Percentiles rank a stretch among this genome's conserved stretches.
Evolutionary conservation across 192 early-diverging fungal species (phyloP).

Genomic region (Phlyctochytrium arcticum): DNA sequence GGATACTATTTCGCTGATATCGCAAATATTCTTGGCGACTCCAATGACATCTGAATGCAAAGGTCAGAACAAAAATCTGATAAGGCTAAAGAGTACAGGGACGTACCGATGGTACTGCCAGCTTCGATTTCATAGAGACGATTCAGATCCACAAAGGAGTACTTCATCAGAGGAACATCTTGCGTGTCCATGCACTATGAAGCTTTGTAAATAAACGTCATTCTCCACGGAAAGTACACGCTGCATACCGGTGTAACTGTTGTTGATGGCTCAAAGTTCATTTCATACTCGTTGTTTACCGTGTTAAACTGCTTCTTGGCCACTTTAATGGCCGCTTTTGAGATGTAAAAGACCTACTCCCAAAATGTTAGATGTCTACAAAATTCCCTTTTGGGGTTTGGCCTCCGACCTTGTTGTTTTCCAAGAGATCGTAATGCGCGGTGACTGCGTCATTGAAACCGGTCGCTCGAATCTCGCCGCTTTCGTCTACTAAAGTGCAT

Average conservation of each 20-base stretch:
- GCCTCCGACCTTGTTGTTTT: slow-evolving; percentile 51
- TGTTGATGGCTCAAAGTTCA: slow-evolving; percentile 71
- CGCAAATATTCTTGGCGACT: slow-evolving; percentile 62
- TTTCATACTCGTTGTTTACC: slow-evolving; percentile 89
- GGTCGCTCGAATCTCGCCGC: slow-evolving; percentile 90
- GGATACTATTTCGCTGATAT: slow-evolving; percentile 55
- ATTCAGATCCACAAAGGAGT: slow-evolving; percentile 67
- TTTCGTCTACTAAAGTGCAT: slow-evolving; percentile 81
- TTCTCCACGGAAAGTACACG: background rate
- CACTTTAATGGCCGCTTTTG: slow-evolving; percentile 70
- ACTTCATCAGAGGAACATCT: slow-evolving; percentile 52
- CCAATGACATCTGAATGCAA: slow-evolving; percentile 69
- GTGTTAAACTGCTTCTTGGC: slow-evolving; percentile 78
- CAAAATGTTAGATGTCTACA: background rate
- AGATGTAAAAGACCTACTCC: slow-evolving; percentile 69
- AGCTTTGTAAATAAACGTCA: background rate
- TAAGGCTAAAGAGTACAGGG: background rate
- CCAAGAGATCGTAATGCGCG: slow-evolving; percentile 68
- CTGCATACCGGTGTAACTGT: slow-evolving; percentile 55
- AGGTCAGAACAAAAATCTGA: too few species aligned
- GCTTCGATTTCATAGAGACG: slow-evolving; percentile 68
- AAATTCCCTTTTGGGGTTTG: background rate
- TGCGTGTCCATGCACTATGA: slow-evolving; percentile 51
- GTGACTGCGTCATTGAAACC: slow-evolving; percentile 88
- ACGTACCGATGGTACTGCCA: slow-evolving; percentile 57